Conservation (phyloP, 306 rosid genomes). For the Alnus glutinosa region DNA sequence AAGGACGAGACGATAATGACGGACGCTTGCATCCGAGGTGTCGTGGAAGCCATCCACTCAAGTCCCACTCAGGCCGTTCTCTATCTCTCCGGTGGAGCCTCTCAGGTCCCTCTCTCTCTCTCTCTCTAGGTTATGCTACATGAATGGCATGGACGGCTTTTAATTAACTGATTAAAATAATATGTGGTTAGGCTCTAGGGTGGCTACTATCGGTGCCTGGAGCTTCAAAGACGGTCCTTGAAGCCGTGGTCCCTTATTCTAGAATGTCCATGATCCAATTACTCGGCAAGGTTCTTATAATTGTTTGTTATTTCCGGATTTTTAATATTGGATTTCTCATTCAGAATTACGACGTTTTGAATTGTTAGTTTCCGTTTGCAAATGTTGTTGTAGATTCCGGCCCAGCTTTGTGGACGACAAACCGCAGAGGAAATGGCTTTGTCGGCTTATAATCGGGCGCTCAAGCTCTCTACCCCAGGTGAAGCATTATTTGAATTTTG, state of each 20-base stretch:
- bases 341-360: not conserved
- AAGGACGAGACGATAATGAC: slow-evolving; percentile 35
- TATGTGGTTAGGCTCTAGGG: slow-evolving; percentile 48
- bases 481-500: not conserved
- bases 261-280: slow-evolving; percentile 66
- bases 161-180: not conserved
- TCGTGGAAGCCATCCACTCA: slow-evolving; percentile 72
- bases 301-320: not conserved
- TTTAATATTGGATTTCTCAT: not conserved
- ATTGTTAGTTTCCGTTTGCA: not conserved
- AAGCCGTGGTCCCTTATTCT: slow-evolving; percentile 81
- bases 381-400: slow-evolving; percentile 60
- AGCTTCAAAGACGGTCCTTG: slow-evolving; percentile 82
- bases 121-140: not conserved
- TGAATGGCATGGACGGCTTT: not conserved
- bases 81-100: slow-evolving; percentile 79
- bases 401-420: slow-evolving; percentile 58
- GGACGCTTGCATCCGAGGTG: slow-evolving; percentile 47
- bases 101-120: slow-evolving; percentile 50
- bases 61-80: slow-evolving; percentile 68
- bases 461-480: slow-evolving; percentile 86
- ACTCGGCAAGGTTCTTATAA: slow-evolving; percentile 60
- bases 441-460: slow-evolving; percentile 92
- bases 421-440: slow-evolving; percentile 85
- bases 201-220: slow-evolving; percentile 78